These are phyloP conservation scores for Cornus kousa DNA, from an alignment of 148 eudicot species.

Conservation along the genomic window DNA sequence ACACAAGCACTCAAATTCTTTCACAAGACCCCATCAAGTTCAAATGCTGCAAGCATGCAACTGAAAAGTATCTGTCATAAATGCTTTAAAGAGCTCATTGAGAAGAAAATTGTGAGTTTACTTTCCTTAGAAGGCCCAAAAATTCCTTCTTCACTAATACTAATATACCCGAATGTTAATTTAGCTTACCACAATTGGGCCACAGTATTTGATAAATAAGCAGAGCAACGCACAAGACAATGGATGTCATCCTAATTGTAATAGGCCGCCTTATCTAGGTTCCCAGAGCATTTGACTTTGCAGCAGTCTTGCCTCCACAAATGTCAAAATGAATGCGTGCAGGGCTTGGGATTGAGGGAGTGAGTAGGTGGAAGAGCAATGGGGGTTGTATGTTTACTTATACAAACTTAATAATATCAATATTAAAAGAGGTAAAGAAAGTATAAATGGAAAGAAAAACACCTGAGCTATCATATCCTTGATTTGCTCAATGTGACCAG, in stretches of 20 bases:
- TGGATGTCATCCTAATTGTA: not conserved
- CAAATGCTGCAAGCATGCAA: not conserved
- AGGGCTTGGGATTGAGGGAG: not conserved
- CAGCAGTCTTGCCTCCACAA: not conserved
- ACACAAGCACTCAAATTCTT: not conserved
- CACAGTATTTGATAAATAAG: too few species aligned
- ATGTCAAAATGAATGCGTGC: not conserved
- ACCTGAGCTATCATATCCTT: constrained; percentile 81
- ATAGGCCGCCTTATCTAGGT: not conserved
- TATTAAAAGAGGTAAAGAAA: not conserved
- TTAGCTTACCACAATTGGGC: too few species aligned
- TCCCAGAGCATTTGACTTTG: not conserved
- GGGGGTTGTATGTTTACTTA: too few species aligned
- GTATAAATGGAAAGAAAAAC: not conserved
- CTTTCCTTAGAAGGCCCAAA: too few species aligned
- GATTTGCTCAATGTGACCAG: constrained; percentile 81
- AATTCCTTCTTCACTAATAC: too few species aligned
- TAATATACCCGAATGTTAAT: too few species aligned
- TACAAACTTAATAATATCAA: not conserved
- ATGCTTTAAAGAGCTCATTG: too few species aligned
- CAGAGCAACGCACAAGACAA: not conserved
- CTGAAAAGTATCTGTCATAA: not conserved
- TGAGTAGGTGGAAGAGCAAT: not conserved
- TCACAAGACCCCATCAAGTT: not conserved
- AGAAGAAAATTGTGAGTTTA: too few species aligned